Evolutionary conservation across 2,329 filamentous ascomycete genomes (phyloP), one percentile per base, ranked within the genome.

Genomic region (Cladosporium halotolerans): DNA sequence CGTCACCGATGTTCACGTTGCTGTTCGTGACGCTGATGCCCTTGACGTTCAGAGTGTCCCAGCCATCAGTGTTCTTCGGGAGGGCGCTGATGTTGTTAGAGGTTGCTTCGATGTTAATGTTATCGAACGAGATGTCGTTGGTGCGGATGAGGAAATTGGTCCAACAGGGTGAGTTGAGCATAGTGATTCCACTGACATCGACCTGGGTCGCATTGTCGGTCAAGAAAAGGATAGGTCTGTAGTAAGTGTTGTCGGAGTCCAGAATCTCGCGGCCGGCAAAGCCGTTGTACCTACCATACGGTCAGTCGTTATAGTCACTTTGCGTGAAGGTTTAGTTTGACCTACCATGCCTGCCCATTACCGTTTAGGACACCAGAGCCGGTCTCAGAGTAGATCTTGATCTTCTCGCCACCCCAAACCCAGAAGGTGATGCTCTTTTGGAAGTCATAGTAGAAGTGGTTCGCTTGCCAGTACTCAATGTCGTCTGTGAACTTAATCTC

Each of bases 401-500:
- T 79, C 57, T 82, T 71, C 57, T 79, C 74, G 9, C 82, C 81
- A 52, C 81, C 80, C 80, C 80, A 84, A 47, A 81, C 78, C 77
- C 79, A 83, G 61, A 83, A 84, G 53, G 80, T 80, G 52, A 83
- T 78, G 3, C 76, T 80, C 57, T 76, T 76, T 54, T 78, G 75
- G 62, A 77, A 78, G 9, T 68, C 67, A 50, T 77, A 75, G 56
- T 73, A 76, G 63, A 76, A 78, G 62, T 77, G 69, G 60, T 78
- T 77, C 28, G 64, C 50, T 43, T 51, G 48, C 48, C 48, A 51
- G 18, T 51, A 51, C 7, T 51, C 48, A 82, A 83, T 56, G 70
- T 96, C 19, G 85, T 96, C 66, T 90, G 89, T 1, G 87, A 91
- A 51, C 40, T 51, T 51, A 16, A 51, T 72, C 62, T 81, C 78